These are phyloP conservation scores for Ceratobasidium papillatum DNA, from an alignment of 1,284 basidiomycete species.

Conservation along the genomic window DNA sequence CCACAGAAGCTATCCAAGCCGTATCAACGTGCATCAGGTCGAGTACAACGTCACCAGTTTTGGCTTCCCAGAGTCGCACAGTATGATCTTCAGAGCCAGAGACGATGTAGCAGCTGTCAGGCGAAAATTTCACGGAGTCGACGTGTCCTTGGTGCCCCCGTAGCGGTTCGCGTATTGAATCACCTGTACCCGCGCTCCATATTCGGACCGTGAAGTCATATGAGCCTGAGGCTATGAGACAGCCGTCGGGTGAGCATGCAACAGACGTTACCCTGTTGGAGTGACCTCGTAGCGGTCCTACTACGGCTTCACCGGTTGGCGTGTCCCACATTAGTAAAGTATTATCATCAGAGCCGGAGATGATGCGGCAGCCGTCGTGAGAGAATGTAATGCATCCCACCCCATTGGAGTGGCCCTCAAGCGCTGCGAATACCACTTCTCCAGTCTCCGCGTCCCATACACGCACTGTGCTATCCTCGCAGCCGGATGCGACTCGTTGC, in stretches of 20 bases:
- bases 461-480: not conserved
- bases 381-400: not conserved
- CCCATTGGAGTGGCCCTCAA: not conserved
- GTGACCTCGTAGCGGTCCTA: not conserved
- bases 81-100: not conserved
- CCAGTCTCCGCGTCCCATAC: constrained; percentile 12
- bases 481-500: not conserved
- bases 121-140: not conserved
- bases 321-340: constrained; percentile 41
- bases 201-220: constrained; percentile 6
- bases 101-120: not conserved
- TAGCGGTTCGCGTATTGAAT: not conserved
- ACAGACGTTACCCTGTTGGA: constrained; percentile 48
- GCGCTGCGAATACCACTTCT: not conserved
- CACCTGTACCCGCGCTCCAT: constrained; percentile 18
- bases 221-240: constrained; percentile 1
- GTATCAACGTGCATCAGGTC: too few relatives aligned
- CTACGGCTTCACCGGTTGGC: not conserved
- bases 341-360: constrained; percentile 27
- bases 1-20: too few relatives aligned
- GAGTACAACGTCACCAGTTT: not conserved
- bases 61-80: not conserved
- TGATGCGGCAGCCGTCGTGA: constrained; percentile 5
- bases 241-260: not conserved
- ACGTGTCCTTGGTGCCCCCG: not conserved